These are phyloP conservation scores for Raphidocelis subcapitata DNA, from an alignment of 139 green algal genomes.

Conservation along the genomic window DNA sequence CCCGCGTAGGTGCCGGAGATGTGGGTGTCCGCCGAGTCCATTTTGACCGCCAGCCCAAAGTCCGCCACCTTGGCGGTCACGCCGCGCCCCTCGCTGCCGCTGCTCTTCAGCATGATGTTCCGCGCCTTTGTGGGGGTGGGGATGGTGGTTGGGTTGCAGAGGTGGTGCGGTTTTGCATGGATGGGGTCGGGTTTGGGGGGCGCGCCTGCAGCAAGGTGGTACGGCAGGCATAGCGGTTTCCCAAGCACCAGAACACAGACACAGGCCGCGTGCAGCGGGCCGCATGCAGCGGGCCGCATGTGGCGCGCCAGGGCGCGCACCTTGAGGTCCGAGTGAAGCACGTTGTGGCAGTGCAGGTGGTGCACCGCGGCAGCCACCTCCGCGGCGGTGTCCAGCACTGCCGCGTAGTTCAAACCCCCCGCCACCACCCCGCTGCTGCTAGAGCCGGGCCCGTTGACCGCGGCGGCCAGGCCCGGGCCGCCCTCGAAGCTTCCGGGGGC, in stretches of 20 bases:
- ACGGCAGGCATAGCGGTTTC: too few relatives aligned
- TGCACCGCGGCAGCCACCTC: slow-evolving; percentile 55
- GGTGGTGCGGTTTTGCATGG: too few relatives aligned
- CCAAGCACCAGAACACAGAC: too few relatives aligned
- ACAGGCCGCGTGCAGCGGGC: too few relatives aligned
- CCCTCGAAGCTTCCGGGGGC: not conserved
- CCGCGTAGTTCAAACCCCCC: slow-evolving; percentile 16
- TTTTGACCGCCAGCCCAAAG: slow-evolving; percentile 56
- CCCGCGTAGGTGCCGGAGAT: slow-evolving; percentile 38
- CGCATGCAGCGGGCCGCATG: too few relatives aligned
- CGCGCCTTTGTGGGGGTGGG: too few relatives aligned
- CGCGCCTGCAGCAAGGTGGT: too few relatives aligned
- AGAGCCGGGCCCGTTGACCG: not conserved
- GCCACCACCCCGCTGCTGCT: not conserved
- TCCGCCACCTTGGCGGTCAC: slow-evolving; percentile 46
- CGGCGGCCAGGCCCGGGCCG: not conserved
- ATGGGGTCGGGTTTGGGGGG: too few relatives aligned
- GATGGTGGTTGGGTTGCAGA: too few relatives aligned
- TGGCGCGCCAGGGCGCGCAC: slow-evolving; percentile 18
- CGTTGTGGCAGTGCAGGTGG: slow-evolving; percentile 51
- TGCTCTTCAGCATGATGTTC: slow-evolving; percentile 61
- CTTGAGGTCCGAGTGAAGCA: slow-evolving; percentile 62
- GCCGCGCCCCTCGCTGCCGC: slow-evolving; percentile 25
- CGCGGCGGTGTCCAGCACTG: slow-evolving; percentile 48
- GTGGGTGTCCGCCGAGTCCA: slow-evolving; percentile 51